Evolutionary conservation across 306 rosid species (phyloP).

Genomic region (apple (Malus domestica)): ASM211411v1 NC_041794.1:20962501-20963000

Average conservation of each 20-base stretch:
- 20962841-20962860: background rate
- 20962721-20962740: conserved; percentile 8
- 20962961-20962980: background rate
- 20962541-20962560: background rate
- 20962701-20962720: conserved; percentile 7
- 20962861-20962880: no score
- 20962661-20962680: conserved; percentile 9
- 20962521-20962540: background rate
- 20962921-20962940: background rate
- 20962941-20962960: background rate
- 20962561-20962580: background rate
- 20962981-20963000: background rate
- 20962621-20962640: background rate
- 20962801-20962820: background rate
- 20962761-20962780: background rate
- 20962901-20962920: background rate
- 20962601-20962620: background rate
- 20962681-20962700: conserved; percentile 10
- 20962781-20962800: background rate
- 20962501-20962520: background rate
- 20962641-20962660: background rate
- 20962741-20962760: background rate
- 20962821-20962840: background rate
- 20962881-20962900: no score
- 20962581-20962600: background rate